Evolutionary conservation across 192 early-diverging fungal species (phyloP), one percentile per base, ranked within the genome.

Genomic region (Hyaloraphidium curvatum): DNA sequence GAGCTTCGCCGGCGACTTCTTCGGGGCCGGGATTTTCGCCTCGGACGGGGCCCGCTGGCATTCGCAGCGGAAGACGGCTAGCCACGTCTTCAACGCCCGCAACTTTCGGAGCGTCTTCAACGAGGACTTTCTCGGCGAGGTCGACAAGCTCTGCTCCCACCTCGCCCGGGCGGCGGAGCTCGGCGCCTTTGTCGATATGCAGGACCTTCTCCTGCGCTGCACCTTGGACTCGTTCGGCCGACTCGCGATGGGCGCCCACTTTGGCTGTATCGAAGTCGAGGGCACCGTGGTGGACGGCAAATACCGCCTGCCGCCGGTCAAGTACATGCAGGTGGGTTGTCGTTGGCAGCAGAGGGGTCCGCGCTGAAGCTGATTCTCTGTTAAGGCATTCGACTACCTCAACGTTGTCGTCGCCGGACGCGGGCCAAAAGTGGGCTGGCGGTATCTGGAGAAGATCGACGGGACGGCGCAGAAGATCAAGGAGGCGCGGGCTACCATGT

Each of bases 21-120:
- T 48, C 14, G 43, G 43, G 7, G 43, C 14, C 25, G 43, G 43
- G 25, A 48, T 48, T 48, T 48, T 48, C 23, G 25, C 75, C 63
- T 63, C 70, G 1, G 81, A 84, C 52, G 82, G 82, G 14, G 73
- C 75, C 1, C 53, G 56, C 9, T 84, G 82, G 80, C 64, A 65
- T 25, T 55, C 56, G 1, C 78, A 80, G 21, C 66, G 80, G 25
- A 81, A 84, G 50, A 60, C 54, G 3, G 60, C 64, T 21, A 61
- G 64, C 31, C 54, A 64, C 17, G 62, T 70, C 41, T 72, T 70
- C 60, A 72, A 51, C 52, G 58, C 23, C 25, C 19, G 25, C 17
- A 48, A 48, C 43, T 48, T 48, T 25, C 43, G 43, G 5, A 25
- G 25, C 23, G 43, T 48, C 4, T 48, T 22, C 43, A 48, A 25